Evolutionary conservation across 2,329 filamentous ascomycete species (phyloP), one percentile per base, ranked within the genome.

Genomic region (Stagonosporopsis chrysanthemi): DNA sequence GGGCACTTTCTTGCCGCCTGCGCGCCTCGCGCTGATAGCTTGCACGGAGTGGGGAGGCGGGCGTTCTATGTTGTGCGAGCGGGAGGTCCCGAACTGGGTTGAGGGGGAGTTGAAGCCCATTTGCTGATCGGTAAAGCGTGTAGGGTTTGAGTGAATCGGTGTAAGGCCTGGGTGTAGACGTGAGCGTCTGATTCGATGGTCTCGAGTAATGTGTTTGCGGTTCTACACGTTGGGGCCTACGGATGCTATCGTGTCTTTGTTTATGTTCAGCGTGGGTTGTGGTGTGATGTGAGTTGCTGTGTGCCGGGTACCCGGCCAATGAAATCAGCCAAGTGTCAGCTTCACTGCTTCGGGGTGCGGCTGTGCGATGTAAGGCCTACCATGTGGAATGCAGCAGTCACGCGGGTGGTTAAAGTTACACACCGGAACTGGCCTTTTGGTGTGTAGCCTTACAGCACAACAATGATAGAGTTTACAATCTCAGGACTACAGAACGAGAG

Each of bases 1-100:
- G n/a, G 63, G 63, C 2, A 57, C 57, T 49, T 65, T 60, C 26
- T 58, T 65, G 9, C 65, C 64, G 26, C 60, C 55, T 19, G 17
- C 23, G n/a, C 65, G 60, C 35, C 61, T 61, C 4, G 63, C 55
- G n/a, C 46, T 35, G 29, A 68, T 61, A 31, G 59, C 56, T 51
- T 60, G 46, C 22, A 63, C 23, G 2, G 63, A 69, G 62, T 67
- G 63, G 9, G 44, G 55, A 14, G 55, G 51, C 45, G 60, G 58
- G n/a, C 48, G 50, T 6, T 51, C 46, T 4, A 19, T 9, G 26
- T 35, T 29, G 28, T 15, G 45, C 1, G 39, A 39, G 36, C 38
- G 22, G 19, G 23, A 9, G 4, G n/a, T 14, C 12, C n/a, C 1
- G 36, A 36, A 53, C 9, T 53, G 50, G 26, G 35, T 15, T 12